These are phyloP conservation scores for Cucurbita maxima DNA, from an alignment of 306 rosid genomes.

Conservation along the genomic window DNA sequence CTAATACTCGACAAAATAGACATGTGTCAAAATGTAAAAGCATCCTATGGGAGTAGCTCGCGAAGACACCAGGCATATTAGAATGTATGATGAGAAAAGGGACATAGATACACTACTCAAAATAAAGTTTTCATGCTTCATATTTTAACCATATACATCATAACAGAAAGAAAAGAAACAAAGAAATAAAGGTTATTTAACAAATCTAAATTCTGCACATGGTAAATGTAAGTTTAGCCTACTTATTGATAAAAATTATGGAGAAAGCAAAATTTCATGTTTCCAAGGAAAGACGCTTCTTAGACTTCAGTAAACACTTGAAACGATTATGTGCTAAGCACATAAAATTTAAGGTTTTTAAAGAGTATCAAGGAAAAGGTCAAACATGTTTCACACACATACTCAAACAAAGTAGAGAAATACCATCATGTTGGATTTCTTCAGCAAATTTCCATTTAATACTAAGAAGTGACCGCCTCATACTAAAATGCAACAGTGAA, in stretches of 20 bases:
- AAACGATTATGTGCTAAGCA: too few relatives aligned
- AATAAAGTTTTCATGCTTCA: not conserved
- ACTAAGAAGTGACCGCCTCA: not conserved
- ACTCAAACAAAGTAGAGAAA: not conserved
- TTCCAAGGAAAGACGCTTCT: too few relatives aligned
- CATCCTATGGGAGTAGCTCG: not conserved
- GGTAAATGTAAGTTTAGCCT: not conserved
- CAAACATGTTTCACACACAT: not conserved
- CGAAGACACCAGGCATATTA: not conserved
- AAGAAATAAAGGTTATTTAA: not conserved
- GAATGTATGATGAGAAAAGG: not conserved
- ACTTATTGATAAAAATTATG: not conserved
- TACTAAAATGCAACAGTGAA: slow-evolving; percentile 3
- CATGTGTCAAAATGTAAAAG: not conserved
- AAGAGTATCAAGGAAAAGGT: too few relatives aligned
- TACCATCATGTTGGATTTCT: not conserved
- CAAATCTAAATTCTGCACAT: not conserved
- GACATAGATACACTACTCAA: not conserved
- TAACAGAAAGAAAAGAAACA: not conserved
- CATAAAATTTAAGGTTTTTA: too few relatives aligned
- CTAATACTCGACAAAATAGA: not conserved
- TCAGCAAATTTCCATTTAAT: not conserved
- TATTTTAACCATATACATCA: not conserved
- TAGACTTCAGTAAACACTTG: too few relatives aligned
- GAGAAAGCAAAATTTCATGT: too few relatives aligned